Percentiles rank a stretch among this genome's conserved stretches.
Evolutionary conservation across 768 basidiomycete genomes (phyloP).

Genomic region (Russula foetens): DNA sequence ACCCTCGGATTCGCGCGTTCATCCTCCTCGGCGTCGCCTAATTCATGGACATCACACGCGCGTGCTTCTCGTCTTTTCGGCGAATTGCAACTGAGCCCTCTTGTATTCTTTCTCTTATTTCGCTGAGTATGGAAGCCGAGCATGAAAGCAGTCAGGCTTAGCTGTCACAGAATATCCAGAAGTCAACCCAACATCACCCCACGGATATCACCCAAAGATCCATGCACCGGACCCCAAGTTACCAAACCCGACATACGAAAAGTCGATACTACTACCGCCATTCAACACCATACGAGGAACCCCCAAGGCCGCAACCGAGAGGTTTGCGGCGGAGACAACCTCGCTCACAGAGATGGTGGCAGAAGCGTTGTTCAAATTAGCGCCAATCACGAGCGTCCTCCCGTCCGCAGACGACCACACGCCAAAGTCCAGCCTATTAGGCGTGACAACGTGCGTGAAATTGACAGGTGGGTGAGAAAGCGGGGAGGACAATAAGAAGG

Average conservation of each 20-base stretch:
- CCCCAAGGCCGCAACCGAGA: no score
- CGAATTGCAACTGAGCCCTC: no score
- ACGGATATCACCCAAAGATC: not conserved
- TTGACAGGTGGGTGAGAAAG: not conserved
- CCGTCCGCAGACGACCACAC: conserved; percentile 1
- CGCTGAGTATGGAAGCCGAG: no score
- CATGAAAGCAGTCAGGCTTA: no score
- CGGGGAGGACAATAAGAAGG: conserved; percentile 6
- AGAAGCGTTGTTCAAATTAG: conserved; percentile 11
- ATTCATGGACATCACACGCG: no score
- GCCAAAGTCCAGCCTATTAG: conserved; percentile 8
- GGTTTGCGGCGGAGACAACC: not conserved
- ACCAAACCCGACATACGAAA: not conserved
- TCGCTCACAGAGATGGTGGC: not conserved
- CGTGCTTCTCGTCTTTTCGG: no score
- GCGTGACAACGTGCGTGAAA: conserved; percentile 3
- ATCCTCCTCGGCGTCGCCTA: no score
- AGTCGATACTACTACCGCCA: not conserved
- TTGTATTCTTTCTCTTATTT: no score
- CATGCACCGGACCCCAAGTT: conserved; percentile 3
- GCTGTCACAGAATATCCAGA: no score
- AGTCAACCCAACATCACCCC: no score
- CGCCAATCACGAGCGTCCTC: conserved; percentile 1
- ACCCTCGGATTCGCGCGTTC: no score
- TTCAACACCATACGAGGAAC: not conserved